phyloP scores from a whole-genome alignment of 768 basidiomycete species.

The Pleurotus ostreatus region DNA sequence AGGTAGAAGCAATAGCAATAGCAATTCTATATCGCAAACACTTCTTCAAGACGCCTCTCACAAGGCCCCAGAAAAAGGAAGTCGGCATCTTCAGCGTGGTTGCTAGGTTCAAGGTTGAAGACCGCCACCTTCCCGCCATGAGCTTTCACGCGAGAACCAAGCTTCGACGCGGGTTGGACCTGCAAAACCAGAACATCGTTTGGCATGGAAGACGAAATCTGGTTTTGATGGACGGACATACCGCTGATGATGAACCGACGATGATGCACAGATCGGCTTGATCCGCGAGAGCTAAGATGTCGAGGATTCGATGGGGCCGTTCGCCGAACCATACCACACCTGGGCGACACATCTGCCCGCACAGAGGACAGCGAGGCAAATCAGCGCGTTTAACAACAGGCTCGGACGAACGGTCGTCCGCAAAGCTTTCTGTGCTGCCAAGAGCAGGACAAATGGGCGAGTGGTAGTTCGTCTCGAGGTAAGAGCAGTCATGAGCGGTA shows the following conservation, averaged over 20 bases:
- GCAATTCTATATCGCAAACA: background rate
- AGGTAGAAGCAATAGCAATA: no score
- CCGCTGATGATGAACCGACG: constrained; percentile 33
- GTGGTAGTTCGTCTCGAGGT: no score
- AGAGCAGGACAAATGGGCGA: no score
- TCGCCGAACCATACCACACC: constrained; percentile 41
- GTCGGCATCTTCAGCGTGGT: constrained; percentile 23
- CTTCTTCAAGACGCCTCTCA: constrained; percentile 16
- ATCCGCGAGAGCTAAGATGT: constrained; percentile 22
- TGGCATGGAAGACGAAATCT: background rate
- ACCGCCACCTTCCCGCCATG: constrained; percentile 32
- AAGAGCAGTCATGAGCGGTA: no score
- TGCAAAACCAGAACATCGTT: constrained; percentile 7
- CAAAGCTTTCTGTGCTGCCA: no score
- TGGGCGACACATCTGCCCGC: constrained; percentile 28
- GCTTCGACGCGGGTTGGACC: constrained; percentile 25
- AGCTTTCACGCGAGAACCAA: constrained; percentile 19
- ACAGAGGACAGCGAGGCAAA: constrained; percentile 16
- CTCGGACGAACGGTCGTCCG: background rate
- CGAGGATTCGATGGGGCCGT: constrained; percentile 19
- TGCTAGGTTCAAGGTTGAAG: constrained; percentile 28
- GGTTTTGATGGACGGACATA: constrained; percentile 9
- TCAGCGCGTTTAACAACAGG: background rate
- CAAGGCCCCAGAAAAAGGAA: constrained; percentile 31
- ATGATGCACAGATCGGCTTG: constrained; percentile 30